These are phyloP conservation scores for Zygosaccharomyces sapae DNA, from an alignment of 1,139 yeast species.

Conservation along the genomic window DNA sequence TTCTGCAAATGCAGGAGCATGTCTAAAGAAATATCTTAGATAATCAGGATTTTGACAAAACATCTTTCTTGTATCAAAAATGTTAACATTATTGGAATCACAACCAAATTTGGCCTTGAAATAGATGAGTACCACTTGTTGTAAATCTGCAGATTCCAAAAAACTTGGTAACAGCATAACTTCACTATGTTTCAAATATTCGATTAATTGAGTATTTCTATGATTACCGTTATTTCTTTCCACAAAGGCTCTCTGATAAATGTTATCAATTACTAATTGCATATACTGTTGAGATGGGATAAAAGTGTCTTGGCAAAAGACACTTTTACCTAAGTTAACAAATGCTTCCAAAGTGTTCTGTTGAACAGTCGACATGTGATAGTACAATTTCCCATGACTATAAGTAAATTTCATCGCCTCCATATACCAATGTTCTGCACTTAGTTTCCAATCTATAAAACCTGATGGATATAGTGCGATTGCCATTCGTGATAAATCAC, in stretches of 20 bases:
- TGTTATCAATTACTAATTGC: constrained; percentile 71
- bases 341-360: constrained; percentile 75
- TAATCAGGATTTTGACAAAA: constrained; percentile 49
- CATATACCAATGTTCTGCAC: constrained; percentile 75
- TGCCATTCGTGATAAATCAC: constrained; percentile 78
- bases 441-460: constrained; percentile 74
- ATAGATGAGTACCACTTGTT: constrained; percentile 62
- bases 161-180: constrained; percentile 42
- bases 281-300: constrained; percentile 76
- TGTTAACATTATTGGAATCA: constrained; percentile 62
- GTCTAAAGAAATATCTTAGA: constrained; percentile 69
- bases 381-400: constrained; percentile 76
- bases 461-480: constrained; percentile 73
- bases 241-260: constrained; percentile 61
- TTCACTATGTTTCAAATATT: constrained; percentile 37
- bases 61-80: constrained; percentile 49
- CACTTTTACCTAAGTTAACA: constrained; percentile 72
- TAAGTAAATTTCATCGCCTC: constrained; percentile 64
- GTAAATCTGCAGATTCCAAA: constrained; percentile 46
- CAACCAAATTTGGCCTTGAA: constrained; percentile 62
- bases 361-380: constrained; percentile 80
- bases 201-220: constrained; percentile 34
- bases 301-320: constrained; percentile 73
- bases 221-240: constrained; percentile 35
- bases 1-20: constrained; percentile 69